Conservation (phyloP, 257 asterid genomes). For the Plectranthus barbatus region DNA sequence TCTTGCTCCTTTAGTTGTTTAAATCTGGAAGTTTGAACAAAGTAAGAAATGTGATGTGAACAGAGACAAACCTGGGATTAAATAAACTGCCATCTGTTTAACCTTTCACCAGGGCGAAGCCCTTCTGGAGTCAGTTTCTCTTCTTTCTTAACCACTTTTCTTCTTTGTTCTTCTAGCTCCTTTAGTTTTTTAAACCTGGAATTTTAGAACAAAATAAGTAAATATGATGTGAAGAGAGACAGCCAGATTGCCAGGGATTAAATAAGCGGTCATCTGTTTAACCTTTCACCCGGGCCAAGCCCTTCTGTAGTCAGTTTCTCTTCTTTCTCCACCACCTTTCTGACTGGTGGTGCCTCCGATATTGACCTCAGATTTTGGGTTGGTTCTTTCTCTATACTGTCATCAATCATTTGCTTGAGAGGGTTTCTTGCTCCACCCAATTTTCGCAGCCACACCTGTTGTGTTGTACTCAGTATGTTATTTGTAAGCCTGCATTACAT, state of each 20-base stretch:
- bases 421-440: slow-evolving; percentile 84
- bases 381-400: slow-evolving; percentile 36
- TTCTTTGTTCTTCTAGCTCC: slow-evolving; percentile 71
- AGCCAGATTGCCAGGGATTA: background rate
- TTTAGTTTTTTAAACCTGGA: slow-evolving; percentile 82
- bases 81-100: slow-evolving; percentile 4
- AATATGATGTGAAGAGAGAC: background rate
- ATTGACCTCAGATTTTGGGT: slow-evolving; percentile 34
- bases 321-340: slow-evolving; percentile 28
- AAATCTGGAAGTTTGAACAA: slow-evolving; percentile 45
- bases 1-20: slow-evolving; percentile 90
- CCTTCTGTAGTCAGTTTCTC: slow-evolving; percentile 44
- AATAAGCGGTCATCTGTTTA: slow-evolving; percentile 3
- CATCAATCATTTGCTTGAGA: slow-evolving; percentile 36
- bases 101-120: slow-evolving; percentile 92
- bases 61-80: background rate
- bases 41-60: background rate
- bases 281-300: slow-evolving; percentile 92
- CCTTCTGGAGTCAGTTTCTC: slow-evolving; percentile 44
- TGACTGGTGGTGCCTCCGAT: slow-evolving; percentile 39
- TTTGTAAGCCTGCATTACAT: slow-evolving; percentile 73
- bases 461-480: slow-evolving; percentile 80
- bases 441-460: slow-evolving; percentile 87
- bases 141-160: slow-evolving; percentile 26
- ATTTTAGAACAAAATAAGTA: slow-evolving; percentile 4